phyloP scores from a whole-genome alignment of 148 eudicot genomes.

The Fagopyrum tataricum region DNA sequence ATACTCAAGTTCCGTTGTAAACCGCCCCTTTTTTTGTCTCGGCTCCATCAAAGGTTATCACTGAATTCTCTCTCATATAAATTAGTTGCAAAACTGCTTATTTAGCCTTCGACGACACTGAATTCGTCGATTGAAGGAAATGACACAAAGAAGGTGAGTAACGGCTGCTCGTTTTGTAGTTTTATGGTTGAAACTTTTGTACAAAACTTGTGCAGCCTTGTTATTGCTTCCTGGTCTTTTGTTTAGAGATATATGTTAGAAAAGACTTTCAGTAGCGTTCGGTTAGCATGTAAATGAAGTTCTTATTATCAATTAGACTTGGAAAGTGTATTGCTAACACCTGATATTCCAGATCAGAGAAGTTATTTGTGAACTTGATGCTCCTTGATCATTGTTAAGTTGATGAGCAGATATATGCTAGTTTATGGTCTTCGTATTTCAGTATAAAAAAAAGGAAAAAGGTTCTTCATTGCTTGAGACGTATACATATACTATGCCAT shows the following conservation, averaged over 20 bases:
- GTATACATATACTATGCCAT: too few relatives aligned
- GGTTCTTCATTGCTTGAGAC: not conserved
- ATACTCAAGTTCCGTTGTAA: not conserved
- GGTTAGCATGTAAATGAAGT: slow-evolving; percentile 10
- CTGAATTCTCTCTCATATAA: slow-evolving; percentile 1
- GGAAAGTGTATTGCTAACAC: not conserved
- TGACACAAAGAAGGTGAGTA: slow-evolving; percentile 4
- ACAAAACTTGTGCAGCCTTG: slow-evolving; percentile 8
- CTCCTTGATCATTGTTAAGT: not conserved
- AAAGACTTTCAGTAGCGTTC: not conserved
- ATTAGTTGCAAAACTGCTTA: slow-evolving; percentile 10
- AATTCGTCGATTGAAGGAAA: slow-evolving; percentile 1
- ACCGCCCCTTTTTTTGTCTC: slow-evolving; percentile 1
- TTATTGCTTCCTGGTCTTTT: slow-evolving; percentile 6
- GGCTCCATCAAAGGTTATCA: not conserved
- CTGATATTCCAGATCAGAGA: not conserved
- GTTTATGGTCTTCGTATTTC: not conserved
- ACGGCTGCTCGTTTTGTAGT: not conserved
- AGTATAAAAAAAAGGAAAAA: too few relatives aligned
- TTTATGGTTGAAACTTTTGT: not conserved
- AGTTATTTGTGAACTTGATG: not conserved
- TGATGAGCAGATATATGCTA: not conserved
- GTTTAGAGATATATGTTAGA: not conserved
- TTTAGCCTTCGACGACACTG: not conserved
- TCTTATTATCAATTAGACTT: slow-evolving; percentile 4